These are phyloP conservation scores for Amanita inopinata DNA, from an alignment of 768 basidiomycete genomes.

Conservation along the genomic window DNA sequence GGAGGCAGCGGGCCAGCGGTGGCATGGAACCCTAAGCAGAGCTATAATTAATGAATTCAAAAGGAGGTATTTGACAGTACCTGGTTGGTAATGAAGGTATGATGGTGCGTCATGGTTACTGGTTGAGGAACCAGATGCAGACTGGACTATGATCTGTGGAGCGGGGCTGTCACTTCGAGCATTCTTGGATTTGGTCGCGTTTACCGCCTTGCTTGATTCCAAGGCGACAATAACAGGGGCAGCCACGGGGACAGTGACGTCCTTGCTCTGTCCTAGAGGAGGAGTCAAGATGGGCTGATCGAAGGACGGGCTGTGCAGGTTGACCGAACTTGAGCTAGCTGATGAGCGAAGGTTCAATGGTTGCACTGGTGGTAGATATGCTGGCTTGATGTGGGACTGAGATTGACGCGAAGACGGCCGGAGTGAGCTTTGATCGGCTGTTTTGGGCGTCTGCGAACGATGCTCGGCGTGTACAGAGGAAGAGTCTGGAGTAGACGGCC, in stretches of 20 bases:
- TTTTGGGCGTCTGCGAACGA: too few species aligned
- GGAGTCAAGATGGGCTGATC: slow-evolving; percentile 41
- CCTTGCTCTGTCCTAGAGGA: slow-evolving; percentile 51
- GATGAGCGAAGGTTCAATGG: not conserved
- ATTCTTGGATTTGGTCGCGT: slow-evolving; percentile 5
- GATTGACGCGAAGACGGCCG: not conserved
- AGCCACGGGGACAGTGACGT: slow-evolving; percentile 50
- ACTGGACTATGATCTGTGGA: slow-evolving; percentile 9
- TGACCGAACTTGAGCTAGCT: slow-evolving; percentile 1
- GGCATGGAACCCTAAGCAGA: slow-evolving; percentile 41
- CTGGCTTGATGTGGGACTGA: not conserved
- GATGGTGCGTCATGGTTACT: slow-evolving; percentile 20
- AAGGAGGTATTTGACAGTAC: slow-evolving; percentile 16
- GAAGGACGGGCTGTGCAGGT: slow-evolving; percentile 16
- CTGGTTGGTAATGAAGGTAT: slow-evolving; percentile 56
- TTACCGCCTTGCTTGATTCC: slow-evolving; percentile 15
- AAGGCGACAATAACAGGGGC: slow-evolving; percentile 50
- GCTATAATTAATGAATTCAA: not conserved
- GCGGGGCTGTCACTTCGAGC: not conserved
- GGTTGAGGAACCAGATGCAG: slow-evolving; percentile 13
- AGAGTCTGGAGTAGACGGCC: not conserved
- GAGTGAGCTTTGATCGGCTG: too few species aligned
- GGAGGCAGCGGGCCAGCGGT: slow-evolving; percentile 68
- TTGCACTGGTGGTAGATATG: not conserved
- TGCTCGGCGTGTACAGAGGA: not conserved